Evolutionary conservation across 2,329 filamentous ascomycete genomes (phyloP).

Genomic region (Aspergillus proliferans): DNA sequence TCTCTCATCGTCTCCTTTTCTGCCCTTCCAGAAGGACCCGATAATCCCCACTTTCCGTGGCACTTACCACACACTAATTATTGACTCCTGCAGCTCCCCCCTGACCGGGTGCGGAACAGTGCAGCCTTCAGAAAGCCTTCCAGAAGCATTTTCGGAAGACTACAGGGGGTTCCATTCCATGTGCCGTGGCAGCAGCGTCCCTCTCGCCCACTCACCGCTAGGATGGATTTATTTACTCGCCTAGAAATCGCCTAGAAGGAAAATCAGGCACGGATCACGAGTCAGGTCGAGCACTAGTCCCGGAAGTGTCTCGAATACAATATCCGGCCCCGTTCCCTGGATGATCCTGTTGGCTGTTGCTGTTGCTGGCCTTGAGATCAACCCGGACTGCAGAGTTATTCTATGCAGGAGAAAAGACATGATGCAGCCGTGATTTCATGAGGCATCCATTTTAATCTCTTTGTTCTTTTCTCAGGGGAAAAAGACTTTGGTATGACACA

Average conservation of each 20-base stretch:
- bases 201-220: constrained; percentile 1
- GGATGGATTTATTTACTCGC: background rate
- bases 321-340: background rate
- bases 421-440: background rate
- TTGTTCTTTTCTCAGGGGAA: background rate
- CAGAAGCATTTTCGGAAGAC: constrained; percentile 13
- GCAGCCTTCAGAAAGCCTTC: constrained; percentile 16
- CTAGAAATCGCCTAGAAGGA: background rate
- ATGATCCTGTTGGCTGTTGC: too few species aligned
- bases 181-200: constrained; percentile 11
- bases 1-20: constrained; percentile 3
- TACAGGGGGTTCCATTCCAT: constrained; percentile 9
- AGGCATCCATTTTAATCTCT: background rate
- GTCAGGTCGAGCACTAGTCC: background rate
- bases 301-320: background rate
- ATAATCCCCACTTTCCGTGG: constrained; percentile 4
- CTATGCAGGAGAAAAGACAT: background rate
- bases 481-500: background rate
- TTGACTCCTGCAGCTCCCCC: background rate
- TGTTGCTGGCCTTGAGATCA: too few species aligned
- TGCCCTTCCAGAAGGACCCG: constrained; percentile 5
- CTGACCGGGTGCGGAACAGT: constrained; percentile 2
- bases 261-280: background rate
- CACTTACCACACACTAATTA: constrained; percentile 11
- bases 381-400: background rate